A percentile compares a stretch with the other conserved stretches of the same genome.
These are phyloP conservation scores for Blastocystis sp. DNA, from an alignment of 352 stramenopile genomes.

Conservation along the genomic window DNA sequence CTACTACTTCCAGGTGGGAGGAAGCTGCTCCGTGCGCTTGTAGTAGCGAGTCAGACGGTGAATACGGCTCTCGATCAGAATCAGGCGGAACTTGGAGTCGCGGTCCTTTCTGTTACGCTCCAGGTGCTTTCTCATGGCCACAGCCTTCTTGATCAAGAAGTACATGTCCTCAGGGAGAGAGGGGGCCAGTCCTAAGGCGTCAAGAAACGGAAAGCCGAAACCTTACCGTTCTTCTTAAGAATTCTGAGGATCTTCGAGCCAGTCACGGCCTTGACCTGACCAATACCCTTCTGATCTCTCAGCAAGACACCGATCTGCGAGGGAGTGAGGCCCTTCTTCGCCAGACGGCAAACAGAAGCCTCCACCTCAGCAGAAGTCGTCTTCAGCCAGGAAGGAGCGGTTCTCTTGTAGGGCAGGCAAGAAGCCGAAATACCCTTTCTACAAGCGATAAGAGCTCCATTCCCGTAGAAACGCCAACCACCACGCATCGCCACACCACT, in stretches of 20 bases:
- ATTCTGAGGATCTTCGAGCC: constrained; percentile 97
- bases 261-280: constrained; percentile 95
- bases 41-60: too few species aligned
- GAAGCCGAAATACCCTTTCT: too few species aligned
- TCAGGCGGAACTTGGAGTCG: constrained; percentile 91
- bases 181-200: constrained; percentile 74
- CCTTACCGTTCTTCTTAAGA: constrained; percentile 93
- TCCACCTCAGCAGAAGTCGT: too few species aligned
- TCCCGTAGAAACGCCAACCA: constrained; percentile 81
- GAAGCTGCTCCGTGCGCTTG: too few species aligned
- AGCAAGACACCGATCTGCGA: constrained; percentile 99
- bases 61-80: too few species aligned
- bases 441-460: constrained; percentile 98
- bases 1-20: too few species aligned
- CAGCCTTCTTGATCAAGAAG: too few species aligned
- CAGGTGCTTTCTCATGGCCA: too few species aligned
- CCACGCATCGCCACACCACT: background rate
- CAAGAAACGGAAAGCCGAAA: constrained; percentile 22
- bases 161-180: too few species aligned
- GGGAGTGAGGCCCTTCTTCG: constrained; percentile 95
- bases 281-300: constrained; percentile 73
- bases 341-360: constrained; percentile 74
- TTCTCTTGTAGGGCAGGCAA: too few species aligned
- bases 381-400: too few species aligned
- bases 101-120: constrained; percentile 99